Conservation (phyloP, 2,329 filamentous ascomycete genomes). For the Cercospora sojina region DNA sequence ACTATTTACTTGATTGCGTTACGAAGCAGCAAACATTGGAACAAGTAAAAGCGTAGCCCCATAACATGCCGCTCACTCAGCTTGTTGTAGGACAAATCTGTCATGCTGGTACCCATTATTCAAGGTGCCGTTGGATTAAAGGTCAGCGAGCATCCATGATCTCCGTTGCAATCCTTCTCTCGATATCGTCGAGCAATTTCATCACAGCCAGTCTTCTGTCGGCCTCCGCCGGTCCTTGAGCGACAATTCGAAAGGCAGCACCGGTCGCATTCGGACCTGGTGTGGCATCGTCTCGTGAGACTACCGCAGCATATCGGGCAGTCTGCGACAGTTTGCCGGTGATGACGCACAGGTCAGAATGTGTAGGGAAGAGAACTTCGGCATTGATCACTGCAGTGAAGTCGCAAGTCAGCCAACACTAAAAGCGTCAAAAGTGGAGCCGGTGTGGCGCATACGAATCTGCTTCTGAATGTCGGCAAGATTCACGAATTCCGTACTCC, state of each 20-base stretch:
- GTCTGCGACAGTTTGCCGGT: conserved; percentile 21
- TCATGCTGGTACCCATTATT: too few species aligned
- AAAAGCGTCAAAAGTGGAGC: conserved; percentile 1
- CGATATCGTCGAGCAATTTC: conserved; percentile 28
- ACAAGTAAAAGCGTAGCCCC: too few species aligned
- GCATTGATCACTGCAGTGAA: conserved; percentile 25
- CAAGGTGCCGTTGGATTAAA: background rate
- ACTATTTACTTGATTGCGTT: too few species aligned
- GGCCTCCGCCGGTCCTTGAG: conserved; percentile 23
- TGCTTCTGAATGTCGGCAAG: conserved; percentile 14
- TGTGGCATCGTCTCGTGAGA: conserved; percentile 22
- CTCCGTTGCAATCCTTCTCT: conserved; percentile 27
- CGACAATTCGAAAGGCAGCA: conserved; percentile 25
- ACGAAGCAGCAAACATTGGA: too few species aligned
- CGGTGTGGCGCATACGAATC: conserved; percentile 22
- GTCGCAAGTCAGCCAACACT: conserved; percentile 12
- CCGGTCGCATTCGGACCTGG: conserved; percentile 19
- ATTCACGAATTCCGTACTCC: conserved; percentile 18
- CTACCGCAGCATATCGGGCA: conserved; percentile 21
- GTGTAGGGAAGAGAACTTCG: conserved; percentile 26
- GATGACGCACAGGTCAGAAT: conserved; percentile 26
- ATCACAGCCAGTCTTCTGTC: conserved; percentile 25
- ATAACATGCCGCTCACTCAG: too few species aligned
- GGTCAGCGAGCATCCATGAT: conserved; percentile 17
- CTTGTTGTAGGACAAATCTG: too few species aligned